Evolutionary conservation across 495 filamentous ascomycete species (phyloP).

Genomic region (Staphylotrichum tortipilum): DNA sequence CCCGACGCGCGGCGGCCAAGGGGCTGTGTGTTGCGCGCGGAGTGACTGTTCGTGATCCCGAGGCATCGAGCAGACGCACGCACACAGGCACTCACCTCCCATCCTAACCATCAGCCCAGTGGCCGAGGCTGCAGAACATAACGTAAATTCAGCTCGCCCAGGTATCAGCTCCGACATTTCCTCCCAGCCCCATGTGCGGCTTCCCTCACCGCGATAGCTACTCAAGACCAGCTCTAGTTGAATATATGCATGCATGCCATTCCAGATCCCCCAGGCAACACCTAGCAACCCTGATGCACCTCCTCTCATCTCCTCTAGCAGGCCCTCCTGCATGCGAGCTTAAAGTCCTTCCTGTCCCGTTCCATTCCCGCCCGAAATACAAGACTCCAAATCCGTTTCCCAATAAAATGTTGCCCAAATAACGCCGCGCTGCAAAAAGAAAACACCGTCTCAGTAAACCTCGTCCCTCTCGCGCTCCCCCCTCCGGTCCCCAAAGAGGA

Average conservation of each 20-base stretch:
- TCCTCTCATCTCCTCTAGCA: not conserved
- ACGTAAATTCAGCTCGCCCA: no score
- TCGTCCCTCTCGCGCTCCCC: slow-evolving; percentile 22
- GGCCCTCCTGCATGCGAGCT: not conserved
- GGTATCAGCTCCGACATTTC: no score
- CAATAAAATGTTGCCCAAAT: not conserved
- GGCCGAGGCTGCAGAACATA: no score
- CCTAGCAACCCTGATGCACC: not conserved
- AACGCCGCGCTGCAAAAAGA: slow-evolving; percentile 17
- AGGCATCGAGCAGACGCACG: no score
- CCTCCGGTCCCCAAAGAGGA: slow-evolving; percentile 61
- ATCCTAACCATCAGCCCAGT: no score
- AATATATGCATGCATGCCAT: slow-evolving; percentile 1
- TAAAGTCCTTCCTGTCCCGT: not conserved
- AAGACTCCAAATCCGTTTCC: not conserved
- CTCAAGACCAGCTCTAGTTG: not conserved
- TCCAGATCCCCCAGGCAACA: not conserved
- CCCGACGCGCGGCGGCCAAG: no score
- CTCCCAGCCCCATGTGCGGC: no score
- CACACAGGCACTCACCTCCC: no score
- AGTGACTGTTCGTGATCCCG: no score
- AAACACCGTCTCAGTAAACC: slow-evolving; percentile 18
- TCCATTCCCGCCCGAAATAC: not conserved
- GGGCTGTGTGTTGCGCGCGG: no score
- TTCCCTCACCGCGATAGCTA: no score